Evolutionary conservation across 2,329 filamentous ascomycete genomes (phyloP).

Genomic region (Fonsecaea erecta): DNA sequence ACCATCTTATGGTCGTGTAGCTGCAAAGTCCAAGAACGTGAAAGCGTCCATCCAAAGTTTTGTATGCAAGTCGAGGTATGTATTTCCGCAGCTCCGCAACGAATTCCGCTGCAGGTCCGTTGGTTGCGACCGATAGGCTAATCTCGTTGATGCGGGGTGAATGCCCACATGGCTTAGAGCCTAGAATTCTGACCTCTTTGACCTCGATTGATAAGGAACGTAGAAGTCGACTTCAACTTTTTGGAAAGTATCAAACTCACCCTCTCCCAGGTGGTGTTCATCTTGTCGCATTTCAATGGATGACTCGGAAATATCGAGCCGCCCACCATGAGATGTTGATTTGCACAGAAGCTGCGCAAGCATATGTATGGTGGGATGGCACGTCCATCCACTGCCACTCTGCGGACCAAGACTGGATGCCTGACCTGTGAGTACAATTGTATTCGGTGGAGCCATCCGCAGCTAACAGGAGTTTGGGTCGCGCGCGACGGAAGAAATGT

Average conservation of each 20-base stretch:
- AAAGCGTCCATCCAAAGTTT: no score
- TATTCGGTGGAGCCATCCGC: neutral
- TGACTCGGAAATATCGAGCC: neutral
- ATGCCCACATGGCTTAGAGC: neutral
- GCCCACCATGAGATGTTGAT: neutral
- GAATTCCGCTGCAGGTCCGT: neutral
- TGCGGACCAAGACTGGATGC: conserved; percentile 31
- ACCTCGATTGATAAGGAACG: neutral
- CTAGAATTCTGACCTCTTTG: neutral
- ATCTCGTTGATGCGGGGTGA: neutral
- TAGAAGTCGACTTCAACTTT: neutral
- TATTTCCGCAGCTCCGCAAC: neutral
- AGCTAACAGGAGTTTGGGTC: conserved; percentile 14
- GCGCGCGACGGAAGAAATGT: conserved; percentile 27
- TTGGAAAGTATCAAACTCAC: neutral
- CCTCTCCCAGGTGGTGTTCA: neutral
- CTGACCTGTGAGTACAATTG: conserved; percentile 23
- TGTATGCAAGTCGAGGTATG: no score
- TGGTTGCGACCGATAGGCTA: neutral
- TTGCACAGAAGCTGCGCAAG: neutral
- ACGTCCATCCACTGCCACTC: conserved; percentile 18
- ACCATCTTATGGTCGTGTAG: no score
- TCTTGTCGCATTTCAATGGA: neutral
- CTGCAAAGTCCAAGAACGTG: no score
- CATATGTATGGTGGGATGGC: neutral